phyloP scores from a whole-genome alignment of 768 basidiomycete species.

The Boletus subparvulus region DNA sequence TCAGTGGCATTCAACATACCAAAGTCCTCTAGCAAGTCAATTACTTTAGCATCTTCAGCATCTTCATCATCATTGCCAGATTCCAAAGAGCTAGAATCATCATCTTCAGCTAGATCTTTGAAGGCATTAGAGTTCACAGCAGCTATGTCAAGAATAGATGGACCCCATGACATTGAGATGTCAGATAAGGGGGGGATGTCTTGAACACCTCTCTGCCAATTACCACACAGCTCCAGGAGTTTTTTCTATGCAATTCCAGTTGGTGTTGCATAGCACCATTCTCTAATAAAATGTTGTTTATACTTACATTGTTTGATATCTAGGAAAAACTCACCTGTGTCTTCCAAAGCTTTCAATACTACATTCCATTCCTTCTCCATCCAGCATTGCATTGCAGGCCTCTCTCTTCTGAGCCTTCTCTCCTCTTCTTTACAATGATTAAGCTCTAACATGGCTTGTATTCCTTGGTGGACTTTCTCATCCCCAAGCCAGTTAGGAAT shows the following conservation, averaged over 20 bases:
- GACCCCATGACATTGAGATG: not conserved
- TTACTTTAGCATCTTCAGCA: no score
- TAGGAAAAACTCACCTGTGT: not conserved
- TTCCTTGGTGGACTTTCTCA: not conserved
- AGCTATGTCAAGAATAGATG: not conserved
- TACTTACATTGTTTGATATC: not conserved
- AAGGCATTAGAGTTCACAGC: not conserved
- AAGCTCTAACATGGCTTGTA: not conserved
- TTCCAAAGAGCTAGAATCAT: no score
- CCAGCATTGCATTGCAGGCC: not conserved
- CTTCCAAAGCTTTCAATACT: not conserved
- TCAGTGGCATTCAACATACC: no score
- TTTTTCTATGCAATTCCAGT: not conserved
- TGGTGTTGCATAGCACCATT: not conserved
- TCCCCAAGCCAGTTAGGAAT: not conserved
- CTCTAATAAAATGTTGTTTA: not conserved
- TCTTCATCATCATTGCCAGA: no score
- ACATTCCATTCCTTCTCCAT: not conserved
- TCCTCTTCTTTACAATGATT: not conserved
- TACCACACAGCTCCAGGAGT: not conserved
- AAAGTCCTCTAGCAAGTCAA: no score
- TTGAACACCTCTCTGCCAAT: not conserved
- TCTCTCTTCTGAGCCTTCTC: not conserved
- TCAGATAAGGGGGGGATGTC: not conserved
- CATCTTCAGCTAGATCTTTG: not conserved